Evolutionary conservation across 345 rosid species (phyloP).

Genomic region (Viola odorata): DNA sequence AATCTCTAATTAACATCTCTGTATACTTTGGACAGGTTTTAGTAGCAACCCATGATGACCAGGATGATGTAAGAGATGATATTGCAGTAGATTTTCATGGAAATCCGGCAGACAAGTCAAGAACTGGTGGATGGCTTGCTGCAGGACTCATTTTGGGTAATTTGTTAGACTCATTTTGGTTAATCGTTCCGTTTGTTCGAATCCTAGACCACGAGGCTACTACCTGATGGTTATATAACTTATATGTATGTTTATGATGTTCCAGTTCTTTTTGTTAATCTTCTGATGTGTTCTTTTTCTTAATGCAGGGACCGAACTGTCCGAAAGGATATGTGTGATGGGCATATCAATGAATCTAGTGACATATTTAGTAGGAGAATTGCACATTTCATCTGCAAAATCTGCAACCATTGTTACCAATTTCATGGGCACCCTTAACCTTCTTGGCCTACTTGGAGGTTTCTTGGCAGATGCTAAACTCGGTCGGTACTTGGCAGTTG

Average conservation of each 20-base stretch:
- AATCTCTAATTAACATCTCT: background rate
- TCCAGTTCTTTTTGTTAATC: background rate
- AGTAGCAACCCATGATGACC: constrained; percentile 36
- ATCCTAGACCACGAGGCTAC: too few species aligned
- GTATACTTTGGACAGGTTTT: constrained; percentile 34
- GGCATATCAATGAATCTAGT: constrained; percentile 90
- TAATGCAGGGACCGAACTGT: constrained; percentile 70
- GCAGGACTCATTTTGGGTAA: constrained; percentile 89
- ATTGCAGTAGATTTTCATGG: constrained; percentile 50
- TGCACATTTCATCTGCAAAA: constrained; percentile 73
- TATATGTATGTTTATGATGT: too few species aligned
- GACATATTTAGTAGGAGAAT: constrained; percentile 67
- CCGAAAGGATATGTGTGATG: constrained; percentile 87
- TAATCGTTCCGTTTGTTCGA: too few species aligned
- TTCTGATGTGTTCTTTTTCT: background rate
- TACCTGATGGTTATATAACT: too few species aligned
- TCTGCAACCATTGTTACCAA: constrained; percentile 81
- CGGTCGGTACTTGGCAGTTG: constrained; percentile 72
- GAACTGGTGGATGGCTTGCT: constrained; percentile 86
- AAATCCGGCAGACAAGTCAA: constrained; percentile 60
- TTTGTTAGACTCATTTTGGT: background rate
- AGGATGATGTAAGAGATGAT: constrained; percentile 32
- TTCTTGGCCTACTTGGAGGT: constrained; percentile 81
- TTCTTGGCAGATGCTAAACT: constrained; percentile 90
- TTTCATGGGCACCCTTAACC: constrained; percentile 89